Conservation (phyloP, 306 rosid species). For the Cyamopsis tetragonoloba region DNA sequence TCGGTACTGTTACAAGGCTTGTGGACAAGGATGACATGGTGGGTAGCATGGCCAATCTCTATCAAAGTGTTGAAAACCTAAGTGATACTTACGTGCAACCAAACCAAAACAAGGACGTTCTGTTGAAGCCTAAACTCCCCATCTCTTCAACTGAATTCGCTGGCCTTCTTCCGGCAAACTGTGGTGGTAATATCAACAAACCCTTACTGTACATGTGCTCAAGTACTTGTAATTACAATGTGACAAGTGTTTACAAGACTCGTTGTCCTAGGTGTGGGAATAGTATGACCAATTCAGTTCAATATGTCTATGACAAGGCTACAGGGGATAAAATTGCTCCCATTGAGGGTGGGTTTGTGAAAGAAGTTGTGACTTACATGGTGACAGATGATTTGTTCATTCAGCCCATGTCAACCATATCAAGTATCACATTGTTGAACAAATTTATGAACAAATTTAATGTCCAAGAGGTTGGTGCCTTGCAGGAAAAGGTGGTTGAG, state of each 20-base stretch:
- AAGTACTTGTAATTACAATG: rapidly evolving
- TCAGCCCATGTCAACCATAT: constrained; percentile 35
- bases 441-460: constrained; percentile 34
- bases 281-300: neutral
- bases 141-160: neutral
- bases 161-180: neutral
- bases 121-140: constrained; percentile 13
- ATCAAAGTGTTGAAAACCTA: constrained; percentile 37
- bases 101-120: constrained; percentile 8
- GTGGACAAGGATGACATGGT: constrained; percentile 31
- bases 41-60: constrained; percentile 41
- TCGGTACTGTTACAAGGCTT: constrained; percentile 17
- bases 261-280: rapidly evolving
- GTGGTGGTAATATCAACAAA: neutral
- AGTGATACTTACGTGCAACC: constrained; percentile 33
- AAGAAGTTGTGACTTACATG: constrained; percentile 35
- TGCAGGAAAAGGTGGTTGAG: constrained; percentile 29
- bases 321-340: neutral
- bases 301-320: neutral
- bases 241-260: neutral
- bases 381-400: constrained; percentile 42
- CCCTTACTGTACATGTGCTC: neutral
- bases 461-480: constrained; percentile 14
- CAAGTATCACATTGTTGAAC: constrained; percentile 19
- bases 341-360: constrained; percentile 20